phyloP scores from a whole-genome alignment of 2,329 filamentous ascomycete genomes.

The Xylaria sp. region DNA sequence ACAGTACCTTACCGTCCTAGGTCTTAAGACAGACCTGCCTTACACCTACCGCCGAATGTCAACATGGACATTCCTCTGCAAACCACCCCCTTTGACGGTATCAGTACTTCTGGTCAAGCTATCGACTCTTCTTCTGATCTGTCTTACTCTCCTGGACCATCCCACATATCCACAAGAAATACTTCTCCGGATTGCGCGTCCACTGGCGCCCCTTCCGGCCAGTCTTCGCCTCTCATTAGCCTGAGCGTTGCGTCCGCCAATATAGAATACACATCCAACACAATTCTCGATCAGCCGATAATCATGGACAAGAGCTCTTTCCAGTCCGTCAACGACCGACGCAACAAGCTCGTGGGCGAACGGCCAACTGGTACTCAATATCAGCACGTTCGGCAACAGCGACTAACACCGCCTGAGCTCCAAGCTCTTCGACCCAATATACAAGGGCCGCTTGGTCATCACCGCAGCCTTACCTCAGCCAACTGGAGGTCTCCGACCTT shows the following conservation, averaged over 20 bases:
- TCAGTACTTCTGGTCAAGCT: conserved; percentile 29
- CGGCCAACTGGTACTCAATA: conserved; percentile 23
- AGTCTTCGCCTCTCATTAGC: conserved; percentile 34
- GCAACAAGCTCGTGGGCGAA: conserved; percentile 37
- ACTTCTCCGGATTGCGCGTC: conserved; percentile 34
- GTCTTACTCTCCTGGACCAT: conserved; percentile 40
- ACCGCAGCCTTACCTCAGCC: conserved; percentile 37
- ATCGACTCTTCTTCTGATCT: conserved; percentile 36
- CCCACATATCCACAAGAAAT: conserved; percentile 37
- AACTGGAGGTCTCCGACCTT: conserved; percentile 39
- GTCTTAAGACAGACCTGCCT: conserved; percentile 7
- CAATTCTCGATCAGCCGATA: conserved; percentile 25
- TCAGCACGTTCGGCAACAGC: conserved; percentile 18
- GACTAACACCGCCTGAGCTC: conserved; percentile 22
- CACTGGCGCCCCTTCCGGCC: conserved; percentile 14
- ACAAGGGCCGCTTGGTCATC: conserved; percentile 16
- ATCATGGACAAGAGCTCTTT: conserved; percentile 41
- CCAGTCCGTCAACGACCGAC: conserved; percentile 39
- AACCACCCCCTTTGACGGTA: conserved; percentile 26
- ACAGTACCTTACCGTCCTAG: conserved; percentile 14
- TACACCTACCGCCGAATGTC: conserved; percentile 25
- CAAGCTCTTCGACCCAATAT: conserved; percentile 28
- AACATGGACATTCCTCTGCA: conserved; percentile 36
- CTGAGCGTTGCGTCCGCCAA: conserved; percentile 26
- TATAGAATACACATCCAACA: conserved; percentile 33